phyloP scores from a whole-genome alignment of 345 rosid genomes.

The Mercurialis annua region DNA sequence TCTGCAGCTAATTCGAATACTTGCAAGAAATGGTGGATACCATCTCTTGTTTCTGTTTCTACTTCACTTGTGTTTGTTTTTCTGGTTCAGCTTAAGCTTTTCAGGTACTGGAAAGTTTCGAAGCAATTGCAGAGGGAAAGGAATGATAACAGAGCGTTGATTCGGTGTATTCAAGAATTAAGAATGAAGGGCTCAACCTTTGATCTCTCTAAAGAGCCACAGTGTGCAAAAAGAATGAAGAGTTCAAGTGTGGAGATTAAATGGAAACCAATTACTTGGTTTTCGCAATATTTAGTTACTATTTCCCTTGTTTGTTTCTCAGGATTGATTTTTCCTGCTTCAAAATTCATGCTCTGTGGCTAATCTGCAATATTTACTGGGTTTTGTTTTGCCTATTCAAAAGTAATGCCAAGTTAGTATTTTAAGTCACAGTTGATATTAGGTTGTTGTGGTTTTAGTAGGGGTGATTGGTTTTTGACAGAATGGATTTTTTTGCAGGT shows the following conservation, averaged over 20 bases:
- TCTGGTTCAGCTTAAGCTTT: constrained; percentile 68
- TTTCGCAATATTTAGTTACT: constrained; percentile 57
- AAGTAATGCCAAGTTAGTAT: no score
- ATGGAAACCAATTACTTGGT: constrained; percentile 88
- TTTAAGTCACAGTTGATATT: no score
- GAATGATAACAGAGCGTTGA: constrained; percentile 60
- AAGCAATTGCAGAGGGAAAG: constrained; percentile 71
- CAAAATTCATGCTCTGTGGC: constrained; percentile 69
- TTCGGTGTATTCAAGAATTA: constrained; percentile 74
- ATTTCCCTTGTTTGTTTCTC: constrained; percentile 64
- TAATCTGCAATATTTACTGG: constrained; percentile 8
- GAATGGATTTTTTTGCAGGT: no score
- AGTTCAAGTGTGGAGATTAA: constrained; percentile 95
- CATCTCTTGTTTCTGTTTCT: constrained; percentile 44
- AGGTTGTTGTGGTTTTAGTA: no score
- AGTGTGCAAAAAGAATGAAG: constrained; percentile 72
- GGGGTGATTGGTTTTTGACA: no score
- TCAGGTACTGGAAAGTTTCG: constrained; percentile 65
- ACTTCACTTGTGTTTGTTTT: constrained; percentile 69
- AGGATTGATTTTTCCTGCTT: constrained; percentile 56
- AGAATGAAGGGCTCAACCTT: constrained; percentile 95
- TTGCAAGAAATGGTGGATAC: constrained; percentile 88
- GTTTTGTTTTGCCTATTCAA: no score
- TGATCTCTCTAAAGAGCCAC: constrained; percentile 83
- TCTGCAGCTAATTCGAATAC: background rate